Percentiles rank a stretch among this genome's conserved stretches.
These are phyloP conservation scores for Dispira simplex DNA, from an alignment of 192 early-diverging fungal species.

Conservation along the genomic window DNA sequence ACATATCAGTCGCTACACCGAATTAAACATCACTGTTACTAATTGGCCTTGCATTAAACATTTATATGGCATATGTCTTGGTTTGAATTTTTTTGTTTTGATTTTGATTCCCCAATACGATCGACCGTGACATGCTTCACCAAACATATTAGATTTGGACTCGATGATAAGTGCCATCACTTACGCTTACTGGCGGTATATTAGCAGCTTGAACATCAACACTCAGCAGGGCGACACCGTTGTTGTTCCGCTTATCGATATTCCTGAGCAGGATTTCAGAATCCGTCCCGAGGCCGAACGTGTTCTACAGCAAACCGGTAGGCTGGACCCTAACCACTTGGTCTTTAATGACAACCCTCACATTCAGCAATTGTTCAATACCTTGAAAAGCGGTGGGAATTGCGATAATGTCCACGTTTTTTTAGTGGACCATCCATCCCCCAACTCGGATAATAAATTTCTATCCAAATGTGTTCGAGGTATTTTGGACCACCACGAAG, in stretches of 20 bases:
- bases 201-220: neutral
- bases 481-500: constrained; percentile 28
- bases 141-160: constrained; percentile 17
- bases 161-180: constrained; percentile 27
- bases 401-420: constrained; percentile 15
- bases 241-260: constrained; percentile 23
- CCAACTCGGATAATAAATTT: constrained; percentile 16
- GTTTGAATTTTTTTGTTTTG: neutral
- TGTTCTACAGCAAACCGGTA: constrained; percentile 11
- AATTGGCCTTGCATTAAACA: neutral
- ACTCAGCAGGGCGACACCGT: neutral
- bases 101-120: neutral
- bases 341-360: constrained; percentile 24
- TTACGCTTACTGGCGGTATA: constrained; percentile 19
- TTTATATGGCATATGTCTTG: neutral
- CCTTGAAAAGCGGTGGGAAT: neutral
- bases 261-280: constrained; percentile 16
- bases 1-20: neutral
- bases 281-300: constrained; percentile 22
- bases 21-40: neutral
- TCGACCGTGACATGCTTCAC: neutral
- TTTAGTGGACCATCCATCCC: constrained; percentile 25
- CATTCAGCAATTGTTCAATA: neutral
- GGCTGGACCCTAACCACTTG: constrained; percentile 10
- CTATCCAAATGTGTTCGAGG: constrained; percentile 21